phyloP scores from a whole-genome alignment of 2,329 filamentous ascomycete genomes.

The Claviceps sp. region DNA sequence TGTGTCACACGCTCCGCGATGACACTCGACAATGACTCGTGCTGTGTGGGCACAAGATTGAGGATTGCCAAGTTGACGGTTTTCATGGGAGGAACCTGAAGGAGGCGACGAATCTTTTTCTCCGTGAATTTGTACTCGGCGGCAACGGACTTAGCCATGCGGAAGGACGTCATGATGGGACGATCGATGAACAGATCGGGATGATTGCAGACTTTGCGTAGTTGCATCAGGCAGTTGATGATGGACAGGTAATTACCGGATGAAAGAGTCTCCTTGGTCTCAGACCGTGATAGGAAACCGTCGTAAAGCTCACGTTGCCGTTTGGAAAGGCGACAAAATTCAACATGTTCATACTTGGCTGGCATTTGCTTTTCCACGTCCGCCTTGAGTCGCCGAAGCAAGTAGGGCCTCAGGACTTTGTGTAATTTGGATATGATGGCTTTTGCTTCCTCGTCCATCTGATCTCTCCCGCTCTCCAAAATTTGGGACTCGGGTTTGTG shows the following conservation, averaged over 20 bases:
- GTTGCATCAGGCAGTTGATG: conserved; percentile 95
- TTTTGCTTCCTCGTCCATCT: conserved; percentile 87
- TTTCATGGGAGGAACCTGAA: conserved; percentile 48
- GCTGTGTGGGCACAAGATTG: conserved; percentile 60
- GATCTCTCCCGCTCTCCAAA: conserved; percentile 81
- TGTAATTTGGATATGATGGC: conserved; percentile 88
- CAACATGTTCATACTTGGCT: conserved; percentile 91
- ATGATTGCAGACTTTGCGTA: conserved; percentile 96
- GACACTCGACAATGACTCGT: conserved; percentile 49
- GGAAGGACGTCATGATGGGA: conserved; percentile 92
- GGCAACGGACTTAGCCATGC: conserved; percentile 68
- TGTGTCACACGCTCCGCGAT: conserved; percentile 44
- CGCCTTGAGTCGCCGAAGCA: conserved; percentile 80
- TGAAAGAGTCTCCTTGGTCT: conserved; percentile 76
- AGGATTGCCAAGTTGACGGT: conserved; percentile 62
- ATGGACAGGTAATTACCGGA: conserved; percentile 96
- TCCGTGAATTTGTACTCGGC: conserved; percentile 65
- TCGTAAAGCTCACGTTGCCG: conserved; percentile 92
- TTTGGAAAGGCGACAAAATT: conserved; percentile 90
- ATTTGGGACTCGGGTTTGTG: conserved; percentile 93
- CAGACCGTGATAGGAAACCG: conserved; percentile 80
- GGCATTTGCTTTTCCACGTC: conserved; percentile 99
- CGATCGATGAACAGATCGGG: conserved; percentile 93
- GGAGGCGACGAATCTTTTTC: conserved; percentile 49
- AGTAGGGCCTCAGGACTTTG: conserved; percentile 82